Conservation (phyloP, 169 alveolate genomes). For the Cryptosporidium muris region DNA sequence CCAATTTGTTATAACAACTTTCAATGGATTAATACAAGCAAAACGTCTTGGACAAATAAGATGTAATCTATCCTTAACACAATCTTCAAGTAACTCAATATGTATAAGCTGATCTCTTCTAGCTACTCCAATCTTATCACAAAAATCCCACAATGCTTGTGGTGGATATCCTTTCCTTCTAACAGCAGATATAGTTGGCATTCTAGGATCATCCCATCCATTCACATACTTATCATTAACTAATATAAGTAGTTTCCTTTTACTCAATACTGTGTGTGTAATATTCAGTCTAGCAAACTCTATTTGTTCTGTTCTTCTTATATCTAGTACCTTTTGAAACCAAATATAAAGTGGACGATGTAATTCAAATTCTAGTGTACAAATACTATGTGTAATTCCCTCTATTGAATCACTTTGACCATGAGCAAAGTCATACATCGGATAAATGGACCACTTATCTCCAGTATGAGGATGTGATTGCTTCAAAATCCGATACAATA, state of each 20-base stretch:
- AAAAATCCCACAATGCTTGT: conserved; percentile 87
- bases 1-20: conserved; percentile 79
- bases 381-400: conserved; percentile 96
- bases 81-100: conserved; percentile 92
- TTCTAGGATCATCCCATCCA: conserved; percentile 99
- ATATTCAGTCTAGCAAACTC: conserved; percentile 98
- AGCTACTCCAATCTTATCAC: conserved; percentile 94
- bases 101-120: conserved; percentile 93
- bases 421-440: conserved; percentile 99
- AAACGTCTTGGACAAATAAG: conserved; percentile 85
- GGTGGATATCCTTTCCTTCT: conserved; percentile 96
- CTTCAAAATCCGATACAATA: conserved; percentile 89
- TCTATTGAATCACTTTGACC: conserved; percentile 98
- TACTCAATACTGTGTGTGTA: conserved; percentile 94
- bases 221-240: conserved; percentile 90
- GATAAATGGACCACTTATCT: conserved; percentile 97
- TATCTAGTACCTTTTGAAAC: conserved; percentile 92
- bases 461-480: conserved; percentile 97
- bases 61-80: conserved; percentile 88
- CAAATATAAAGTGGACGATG: conserved; percentile 98
- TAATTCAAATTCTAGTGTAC: conserved; percentile 98
- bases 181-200: conserved; percentile 97
- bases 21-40: conserved; percentile 87
- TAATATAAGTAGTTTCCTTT: conserved; percentile 93
- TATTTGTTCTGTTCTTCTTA: conserved; percentile 83